Evolutionary conservation across 768 basidiomycete species (phyloP), one percentile per base, ranked within the genome.

Genomic region (Zangia roseola): DNA sequence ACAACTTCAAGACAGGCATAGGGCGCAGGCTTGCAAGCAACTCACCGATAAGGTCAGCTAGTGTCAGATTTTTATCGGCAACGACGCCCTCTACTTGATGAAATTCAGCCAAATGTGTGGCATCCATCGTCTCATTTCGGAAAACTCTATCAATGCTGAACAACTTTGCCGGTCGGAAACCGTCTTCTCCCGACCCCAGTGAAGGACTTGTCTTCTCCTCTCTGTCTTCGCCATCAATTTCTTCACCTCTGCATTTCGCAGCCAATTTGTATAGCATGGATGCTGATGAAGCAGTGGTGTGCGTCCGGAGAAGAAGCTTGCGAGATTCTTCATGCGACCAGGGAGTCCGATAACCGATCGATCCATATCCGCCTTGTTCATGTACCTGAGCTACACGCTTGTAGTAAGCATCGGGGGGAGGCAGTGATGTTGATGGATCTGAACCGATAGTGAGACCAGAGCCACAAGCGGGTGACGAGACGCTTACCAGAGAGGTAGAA

Each of bases 51-150:
- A 99, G 75, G 66, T 98, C 94, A 16, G 93, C 95, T 23, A 99
- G 74, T 1, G 95, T 98, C 50, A 99, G 72, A 42, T 84, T 84
- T 56, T 85, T 83, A 69, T 99, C 97, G 10, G 97, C 97, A 23
- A 99, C 93, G 39, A 99, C 97, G 43, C 97, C 97, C 69, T 99
- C 97, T n/a, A 99, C 97, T 71, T 99, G 97, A 67, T 98, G 95
- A 77, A 99, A 99, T 70, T 99, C 97, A 5, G 97, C 97, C 54
- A 99, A 63, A 76, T 99, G 97, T 16, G 97, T 99, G 38, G 94
- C 94, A 69, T 99, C 97, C 80, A 91, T 91, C 0, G 97, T 91
- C 70, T 99, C 97, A 60, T 99, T 99, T 65, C 97, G 79, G 85
- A 98, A 99, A 19, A 99, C 97, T 38, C 97, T 79, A 68, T 99